Conservation (phyloP, 2,329 filamentous ascomycete genomes). For the Westerdykella aurantiaca region DNA sequence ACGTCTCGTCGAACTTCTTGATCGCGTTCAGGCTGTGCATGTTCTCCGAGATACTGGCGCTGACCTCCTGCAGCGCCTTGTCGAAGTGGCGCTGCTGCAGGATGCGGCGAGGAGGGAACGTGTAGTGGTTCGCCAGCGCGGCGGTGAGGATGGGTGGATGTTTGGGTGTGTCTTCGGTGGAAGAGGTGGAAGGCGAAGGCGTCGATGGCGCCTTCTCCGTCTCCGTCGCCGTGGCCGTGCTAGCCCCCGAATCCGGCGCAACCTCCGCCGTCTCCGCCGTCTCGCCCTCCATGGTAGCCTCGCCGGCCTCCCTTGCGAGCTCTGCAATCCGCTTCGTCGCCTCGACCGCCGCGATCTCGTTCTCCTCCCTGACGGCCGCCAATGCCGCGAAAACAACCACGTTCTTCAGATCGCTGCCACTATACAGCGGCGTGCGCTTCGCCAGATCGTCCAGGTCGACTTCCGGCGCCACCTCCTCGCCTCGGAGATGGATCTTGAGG, state of each 20-base stretch:
- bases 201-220: neutral
- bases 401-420: conserved; percentile 79
- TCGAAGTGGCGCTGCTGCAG: conserved; percentile 72
- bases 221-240: neutral
- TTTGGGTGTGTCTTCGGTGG: neutral
- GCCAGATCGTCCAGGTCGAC: conserved; percentile 61
- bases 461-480: conserved; percentile 56
- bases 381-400: conserved; percentile 73
- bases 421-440: conserved; percentile 67
- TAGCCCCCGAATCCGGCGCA: neutral
- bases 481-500: conserved; percentile 63
- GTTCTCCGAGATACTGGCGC: conserved; percentile 86
- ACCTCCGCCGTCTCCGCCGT: neutral
- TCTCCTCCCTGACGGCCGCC: conserved; percentile 72
- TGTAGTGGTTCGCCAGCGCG: conserved; percentile 39
- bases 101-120: conserved; percentile 63
- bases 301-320: conserved; percentile 31
- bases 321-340: conserved; percentile 14
- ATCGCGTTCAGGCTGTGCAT: conserved; percentile 84
- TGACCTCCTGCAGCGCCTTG: conserved; percentile 79
- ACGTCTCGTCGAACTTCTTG: conserved; percentile 92
- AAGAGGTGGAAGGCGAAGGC: neutral
- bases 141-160: conserved; percentile 31
- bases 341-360: conserved; percentile 35
- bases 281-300: conserved; percentile 16